Evolutionary conservation across 441 rosid species (phyloP), one percentile per base, ranked within the genome.

Genomic region (Rhodomyrtus psidioides): DNA sequence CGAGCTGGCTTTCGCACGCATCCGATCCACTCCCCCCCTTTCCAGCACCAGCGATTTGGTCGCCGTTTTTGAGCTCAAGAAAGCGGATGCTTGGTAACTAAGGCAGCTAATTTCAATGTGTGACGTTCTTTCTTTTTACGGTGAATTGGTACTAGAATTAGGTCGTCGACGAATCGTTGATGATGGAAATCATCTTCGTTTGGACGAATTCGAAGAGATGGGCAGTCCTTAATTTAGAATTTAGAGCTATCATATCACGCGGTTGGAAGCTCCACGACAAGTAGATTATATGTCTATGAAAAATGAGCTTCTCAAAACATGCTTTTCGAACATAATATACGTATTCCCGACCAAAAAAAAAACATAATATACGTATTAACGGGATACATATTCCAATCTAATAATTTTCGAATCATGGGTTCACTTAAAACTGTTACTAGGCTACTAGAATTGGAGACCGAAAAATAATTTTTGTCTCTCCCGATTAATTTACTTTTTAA

Each of bases 221-320:
- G 0, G 75, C 23, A 24, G 44, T 17, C 75, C 8, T 58, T n/a
- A n/a, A 13, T n/a, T 24, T 13, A 26, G 4, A 16, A 60, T 28
- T 16, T 17, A 60, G 34, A 34, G 3, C 34, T 4, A 34, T 34
- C 34, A 34, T 34, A 34, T 34, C 34, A 34, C 34, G 34, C 34
- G 34, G 34, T 17, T 17, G 2, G 7, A 4, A 62, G 13, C 24
- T 17, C 12, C 2, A 0, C 0, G 6, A 16, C 1, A 0, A 30
- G 24, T 4, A 62, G 24, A 28, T 30, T 62, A 16, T 30, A 8
- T 17, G 12, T 17, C 4, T 34, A 5, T 17, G 75, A 30, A 9
- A 60, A 8, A 16, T 28, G 42, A 60, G 42, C 24, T 30, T 3
- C 26, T 62, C 4, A 0, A 62, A 17, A 24, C 24, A 9, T 17